Evolutionary conservation across 495 filamentous ascomycete species (phyloP), one percentile per base, ranked within the genome.

Genomic region (Trichoderma parareesei): DNA sequence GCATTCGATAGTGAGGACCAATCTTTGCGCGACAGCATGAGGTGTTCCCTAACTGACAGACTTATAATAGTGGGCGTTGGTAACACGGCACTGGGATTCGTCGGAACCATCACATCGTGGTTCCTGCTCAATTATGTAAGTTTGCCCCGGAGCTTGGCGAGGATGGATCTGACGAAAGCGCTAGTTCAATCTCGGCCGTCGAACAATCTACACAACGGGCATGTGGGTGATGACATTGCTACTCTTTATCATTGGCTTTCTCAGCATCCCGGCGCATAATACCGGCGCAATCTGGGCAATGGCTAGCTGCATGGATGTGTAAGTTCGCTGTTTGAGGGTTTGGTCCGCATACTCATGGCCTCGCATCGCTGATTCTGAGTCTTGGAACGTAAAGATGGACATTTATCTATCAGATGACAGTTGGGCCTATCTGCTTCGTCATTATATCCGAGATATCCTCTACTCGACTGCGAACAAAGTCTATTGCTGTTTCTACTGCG

Each of bases 351-450:
- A 7, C 9, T 4, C 14, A 11, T 35, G 27, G 27, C 27, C 27
- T 27, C 27, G 27, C 27, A 27, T 27, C 27, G 27, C 27, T 57
- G 2, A 57, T 14, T 57, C 9, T 35, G 4, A 3, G 27, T 49
- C 9, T 27, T 20, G 9, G 9, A 16, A 33, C 4, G 11, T 57
- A 11, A 4, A 57, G 53, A 10, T 57, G 53, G 53, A 57, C 53
- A 18, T 81, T 86, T 18, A 70, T 79, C 55, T 88, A 85, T 68
- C 79, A 82, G 41, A 66, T 81, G 14, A 82, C 80, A 16, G 76
- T 89, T 60, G 87, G 87, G 0, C 85, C 87, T 0, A 75, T 88
- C 9, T 82, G 81, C 55, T 89, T 85, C 71, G 82, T 86, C 38
- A 81, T 90, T 64, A 75, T 88, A 4, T 82, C 80, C 65, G 87